phyloP scores from a whole-genome alignment of 2,329 filamentous ascomycete genomes.

The Emmonsia crescens region DNA sequence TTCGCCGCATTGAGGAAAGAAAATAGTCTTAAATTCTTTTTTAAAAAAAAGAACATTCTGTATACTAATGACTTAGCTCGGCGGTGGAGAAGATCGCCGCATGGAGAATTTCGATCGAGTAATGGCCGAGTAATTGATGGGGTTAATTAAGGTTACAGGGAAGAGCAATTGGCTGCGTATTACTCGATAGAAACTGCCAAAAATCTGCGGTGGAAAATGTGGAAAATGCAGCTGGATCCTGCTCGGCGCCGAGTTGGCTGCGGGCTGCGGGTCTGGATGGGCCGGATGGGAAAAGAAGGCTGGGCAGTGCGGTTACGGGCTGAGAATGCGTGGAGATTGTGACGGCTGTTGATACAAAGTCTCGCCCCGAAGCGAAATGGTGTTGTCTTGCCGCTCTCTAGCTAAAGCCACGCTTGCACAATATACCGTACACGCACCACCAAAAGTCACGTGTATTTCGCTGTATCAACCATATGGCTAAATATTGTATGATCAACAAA shows the following conservation, averaged over 20 bases:
- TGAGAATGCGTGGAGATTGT: not conserved
- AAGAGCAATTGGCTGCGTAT: not conserved
- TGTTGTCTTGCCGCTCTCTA: not conserved
- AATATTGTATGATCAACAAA: not conserved
- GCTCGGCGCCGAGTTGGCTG: not conserved
- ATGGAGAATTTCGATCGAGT: not conserved
- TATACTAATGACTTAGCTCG: not conserved
- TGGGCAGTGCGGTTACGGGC: not conserved
- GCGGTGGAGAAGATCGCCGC: not conserved
- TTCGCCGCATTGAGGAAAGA: not conserved
- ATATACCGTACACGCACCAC: not conserved
- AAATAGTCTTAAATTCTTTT: not conserved
- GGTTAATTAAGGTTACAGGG: slow-evolving; percentile 4
- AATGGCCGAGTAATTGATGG: slow-evolving; percentile 4
- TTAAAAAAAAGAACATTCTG: no score
- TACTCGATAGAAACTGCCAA: not conserved
- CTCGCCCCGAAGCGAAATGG: not conserved
- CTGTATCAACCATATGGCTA: not conserved
- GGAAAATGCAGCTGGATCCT: not conserved
- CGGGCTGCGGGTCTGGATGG: not conserved
- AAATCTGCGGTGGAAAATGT: not conserved
- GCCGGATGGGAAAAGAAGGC: no score
- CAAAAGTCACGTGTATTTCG: not conserved
- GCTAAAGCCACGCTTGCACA: not conserved
- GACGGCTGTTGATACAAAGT: no score